These are phyloP conservation scores for Stagonosporopsis rhizophila DNA, from an alignment of 2,329 filamentous ascomycete genomes.

Conservation along the genomic window DNA sequence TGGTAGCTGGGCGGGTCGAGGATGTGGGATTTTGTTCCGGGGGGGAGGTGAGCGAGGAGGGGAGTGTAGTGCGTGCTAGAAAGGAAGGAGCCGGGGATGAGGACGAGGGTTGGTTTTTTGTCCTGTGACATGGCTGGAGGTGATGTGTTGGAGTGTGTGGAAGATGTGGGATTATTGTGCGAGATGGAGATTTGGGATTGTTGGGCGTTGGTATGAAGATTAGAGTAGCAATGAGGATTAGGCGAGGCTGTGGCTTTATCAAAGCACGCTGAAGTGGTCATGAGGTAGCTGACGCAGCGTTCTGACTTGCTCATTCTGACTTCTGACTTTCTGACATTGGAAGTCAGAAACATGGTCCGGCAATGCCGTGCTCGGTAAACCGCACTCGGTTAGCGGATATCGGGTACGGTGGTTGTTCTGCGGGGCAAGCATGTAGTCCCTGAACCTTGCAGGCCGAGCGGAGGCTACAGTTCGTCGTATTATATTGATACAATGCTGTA, in stretches of 20 bases:
- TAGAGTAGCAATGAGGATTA: neutral
- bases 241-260: neutral
- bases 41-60: conserved; percentile 8
- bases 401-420: neutral
- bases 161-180: too few relatives aligned
- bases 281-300: neutral
- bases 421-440: neutral
- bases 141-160: neutral
- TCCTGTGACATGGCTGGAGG: neutral
- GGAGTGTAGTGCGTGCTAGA: conserved; percentile 16
- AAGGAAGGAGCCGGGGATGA: conserved; percentile 33
- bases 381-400: neutral
- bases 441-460: neutral
- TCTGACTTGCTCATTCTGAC: neutral
- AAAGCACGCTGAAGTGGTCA: neutral
- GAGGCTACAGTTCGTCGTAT: neutral
- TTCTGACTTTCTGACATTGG: conserved; percentile 7
- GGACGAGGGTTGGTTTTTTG: conserved; percentile 6
- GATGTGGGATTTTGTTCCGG: conserved; percentile 17
- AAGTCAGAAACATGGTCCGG: neutral
- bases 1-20: conserved; percentile 20
- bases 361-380: neutral
- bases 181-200: neutral
- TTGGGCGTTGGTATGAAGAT: neutral
- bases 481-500: neutral